Base-by-base conservation (phyloP, 2,329 filamentous ascomycete genomes). In the Gnomoniopsis smithogilvyi region DNA sequence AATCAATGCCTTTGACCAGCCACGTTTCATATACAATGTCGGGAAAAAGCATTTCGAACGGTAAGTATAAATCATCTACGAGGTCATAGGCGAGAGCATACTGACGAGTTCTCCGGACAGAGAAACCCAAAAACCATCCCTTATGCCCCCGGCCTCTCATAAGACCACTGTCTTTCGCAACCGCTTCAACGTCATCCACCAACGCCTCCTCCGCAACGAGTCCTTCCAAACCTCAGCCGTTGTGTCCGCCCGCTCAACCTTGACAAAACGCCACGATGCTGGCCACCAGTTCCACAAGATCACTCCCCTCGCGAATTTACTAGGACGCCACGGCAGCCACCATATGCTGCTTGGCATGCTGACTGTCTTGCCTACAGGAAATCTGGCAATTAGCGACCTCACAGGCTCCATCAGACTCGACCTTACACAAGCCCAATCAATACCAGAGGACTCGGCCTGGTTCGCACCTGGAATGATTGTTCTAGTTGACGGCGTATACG, bases 401-500 rank as follows among this genome's bases (percentile, higher is more conserved):
- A 94, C 92, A 0, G 95, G 94, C 19, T 94, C 90, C 54, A 96
- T 99, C 66, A 81, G 85, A 2, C 79, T 99, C 1, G 92, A 98
- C 65, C 76, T 98, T 12, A 83, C 86, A 21, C 89, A 94, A 68
- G 91, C 94, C 0, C 86, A 87, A 22, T 86, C 90, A 15, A 88
- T 97, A 57, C 93, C 93, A 0, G 87, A 92, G 61, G 88, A 94
- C 68, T 92, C 91, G 24, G 89, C 91, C 3, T 99, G 92, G 89
- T 97, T 97, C 69, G 87, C 89, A 6, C 93, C 95, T 0, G 96
- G 96, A 3, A 98, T 98, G 92, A 90, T 99, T 51, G 90, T 98
- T 3, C 81, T 99, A 0, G 86, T 97, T 0, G 95, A 99, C 67
- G 95, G 95, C 7, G 87, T 94, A n/a, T 99, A 99, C 69, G 92